Evolutionary conservation across 192 early-diverging fungal species (phyloP), one percentile per base, ranked within the genome.

Genomic region (Physocladia obscura): DNA sequence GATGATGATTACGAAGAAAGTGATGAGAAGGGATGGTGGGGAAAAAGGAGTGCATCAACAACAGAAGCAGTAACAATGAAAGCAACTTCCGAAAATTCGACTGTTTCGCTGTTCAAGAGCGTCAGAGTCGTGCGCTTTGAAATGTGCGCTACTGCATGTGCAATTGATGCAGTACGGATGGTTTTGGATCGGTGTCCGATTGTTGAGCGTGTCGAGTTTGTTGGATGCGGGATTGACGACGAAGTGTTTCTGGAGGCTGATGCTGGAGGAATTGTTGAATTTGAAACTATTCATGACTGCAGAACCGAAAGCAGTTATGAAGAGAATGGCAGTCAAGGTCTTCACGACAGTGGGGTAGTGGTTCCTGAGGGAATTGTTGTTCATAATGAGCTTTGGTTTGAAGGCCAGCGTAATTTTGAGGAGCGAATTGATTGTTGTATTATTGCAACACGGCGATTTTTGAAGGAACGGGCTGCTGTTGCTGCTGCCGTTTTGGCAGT

Each of bases 191-290:
- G 70, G 6, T 61, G 58, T 35, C 70, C 70, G 3, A 39, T 44
- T n/a, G 70, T 72, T 17, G 70, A 72, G 37, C 4, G 70, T 17
- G 60, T 72, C 22, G 70, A 72, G 51, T 72, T 72, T 62, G 70
- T 72, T 6, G 70, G 70, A 8, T 61, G 59, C 29, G 49, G 70
- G 15, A 29, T 17, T 4, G 70, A 55, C 24, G 70, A 64, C 36
- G 50, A 62, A 27, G 31, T 37, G 70, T 62, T 72, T 31, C 55
- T 72, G 60, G 70, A 72, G 59, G 27, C 31, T 19, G 31, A 19
- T 54, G 60, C 50, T 3, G 35, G 17, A 13, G 58, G 70, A 32
- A 35, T 47, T 58, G 69, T 70, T 47, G 69, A 70, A 36, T 50
- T 47, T 3, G 69, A 70, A 34, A 11, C 32, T 3, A n/a, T n/a